phyloP scores from a whole-genome alignment of 164 flowering plant genomes.

The Buxus sempervirens region DNA sequence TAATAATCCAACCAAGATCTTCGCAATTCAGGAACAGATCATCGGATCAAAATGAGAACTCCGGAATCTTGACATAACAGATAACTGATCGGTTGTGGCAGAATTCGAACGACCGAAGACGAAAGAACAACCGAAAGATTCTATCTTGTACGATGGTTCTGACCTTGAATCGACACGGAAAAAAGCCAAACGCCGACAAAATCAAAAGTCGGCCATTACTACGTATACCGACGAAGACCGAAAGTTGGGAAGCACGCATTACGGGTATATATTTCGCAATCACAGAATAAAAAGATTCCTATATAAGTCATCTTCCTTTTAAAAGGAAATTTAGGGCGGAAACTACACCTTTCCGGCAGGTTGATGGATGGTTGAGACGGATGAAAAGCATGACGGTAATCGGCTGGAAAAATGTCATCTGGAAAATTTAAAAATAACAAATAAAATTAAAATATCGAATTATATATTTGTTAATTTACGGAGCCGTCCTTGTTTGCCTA shows the following conservation, averaged over 20 bases:
- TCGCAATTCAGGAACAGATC: conserved; percentile 5
- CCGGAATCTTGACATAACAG: neutral
- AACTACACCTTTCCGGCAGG: neutral
- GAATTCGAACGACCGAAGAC: conserved; percentile 1
- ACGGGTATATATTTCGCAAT: neutral
- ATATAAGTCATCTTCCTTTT: neutral
- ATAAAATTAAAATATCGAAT: neutral
- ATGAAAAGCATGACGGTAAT: neutral
- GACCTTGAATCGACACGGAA: conserved; percentile 17
- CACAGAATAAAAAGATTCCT: neutral
- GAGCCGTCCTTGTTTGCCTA: neutral
- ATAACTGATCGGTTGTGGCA: neutral
- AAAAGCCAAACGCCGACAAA: conserved; percentile 25
- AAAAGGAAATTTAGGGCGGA: neutral
- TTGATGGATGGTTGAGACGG: neutral
- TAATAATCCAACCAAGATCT: neutral
- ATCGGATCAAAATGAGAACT: conserved; percentile 12
- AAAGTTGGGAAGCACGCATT: conserved; percentile 8
- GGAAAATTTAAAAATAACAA: neutral
- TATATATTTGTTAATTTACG: neutral
- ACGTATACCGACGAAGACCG: conserved; percentile 21
- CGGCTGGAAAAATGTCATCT: neutral
- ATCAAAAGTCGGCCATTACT: conserved; percentile 42
- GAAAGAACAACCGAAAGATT: conserved; percentile 9
- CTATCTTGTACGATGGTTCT: conserved; percentile 14